These are phyloP conservation scores for Pyricularia grisea DNA, from an alignment of 2,329 filamentous ascomycete species.

Conservation along the genomic window DNA sequence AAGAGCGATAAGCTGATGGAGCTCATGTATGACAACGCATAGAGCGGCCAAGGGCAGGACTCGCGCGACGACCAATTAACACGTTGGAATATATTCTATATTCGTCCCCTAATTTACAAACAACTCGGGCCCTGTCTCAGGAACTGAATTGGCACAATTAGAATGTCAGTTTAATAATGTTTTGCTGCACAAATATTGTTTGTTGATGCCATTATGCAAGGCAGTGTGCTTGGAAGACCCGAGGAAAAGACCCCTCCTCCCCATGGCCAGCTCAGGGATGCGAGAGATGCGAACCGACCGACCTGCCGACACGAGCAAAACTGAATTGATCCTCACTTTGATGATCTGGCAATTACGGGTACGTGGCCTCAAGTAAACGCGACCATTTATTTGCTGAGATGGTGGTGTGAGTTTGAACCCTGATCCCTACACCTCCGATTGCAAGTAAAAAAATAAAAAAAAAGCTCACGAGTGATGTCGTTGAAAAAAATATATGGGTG, in stretches of 20 bases:
- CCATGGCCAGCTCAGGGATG: neutral
- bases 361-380: neutral
- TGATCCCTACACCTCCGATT: conserved; percentile 4
- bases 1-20: neutral
- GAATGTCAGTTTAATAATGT: neutral
- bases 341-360: neutral
- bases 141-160: neutral
- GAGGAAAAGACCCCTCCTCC: neutral
- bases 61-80: neutral
- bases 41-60: neutral
- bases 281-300: neutral
- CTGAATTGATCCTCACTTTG: neutral
- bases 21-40: neutral
- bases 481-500: conserved; percentile 1
- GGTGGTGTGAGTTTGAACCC: conserved; percentile 3
- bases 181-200: neutral
- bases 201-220: neutral
- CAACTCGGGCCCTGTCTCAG: neutral
- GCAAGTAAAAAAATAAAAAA: too few species aligned
- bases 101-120: neutral
- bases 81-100: neutral
- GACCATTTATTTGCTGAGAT: neutral
- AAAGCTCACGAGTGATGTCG: conserved; percentile 5
- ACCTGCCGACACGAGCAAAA: neutral
- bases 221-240: neutral